A percentile compares a stretch with the other conserved stretches of the same genome.
Evolutionary conservation across 176 grass and related monocot species (phyloP).

Genomic region (Canna indica): DNA sequence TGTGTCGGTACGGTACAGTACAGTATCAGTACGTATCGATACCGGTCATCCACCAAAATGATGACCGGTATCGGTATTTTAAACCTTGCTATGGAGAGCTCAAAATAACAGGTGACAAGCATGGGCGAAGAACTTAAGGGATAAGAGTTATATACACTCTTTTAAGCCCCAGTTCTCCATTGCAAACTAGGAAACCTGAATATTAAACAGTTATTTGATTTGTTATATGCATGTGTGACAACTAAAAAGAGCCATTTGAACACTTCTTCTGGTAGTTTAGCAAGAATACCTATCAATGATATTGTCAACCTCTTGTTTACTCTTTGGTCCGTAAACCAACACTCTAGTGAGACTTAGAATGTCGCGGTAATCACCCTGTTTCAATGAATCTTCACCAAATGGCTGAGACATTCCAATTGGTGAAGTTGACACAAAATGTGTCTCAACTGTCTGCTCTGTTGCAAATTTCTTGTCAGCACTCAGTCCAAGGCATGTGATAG

Average conservation of each 20-base stretch:
- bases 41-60: too few relatives aligned
- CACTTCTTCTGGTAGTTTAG: background rate
- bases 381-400: conserved; percentile 46
- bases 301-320: conserved; percentile 87
- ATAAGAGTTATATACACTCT: too few relatives aligned
- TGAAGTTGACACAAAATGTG: conserved; percentile 79
- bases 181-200: too few relatives aligned
- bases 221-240: background rate
- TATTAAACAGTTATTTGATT: too few relatives aligned
- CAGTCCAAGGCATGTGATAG: conserved; percentile 72
- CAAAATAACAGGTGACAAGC: too few relatives aligned
- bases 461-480: conserved; percentile 70
- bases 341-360: conserved; percentile 97
- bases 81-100: too few relatives aligned
- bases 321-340: conserved; percentile 77
- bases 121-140: too few relatives aligned
- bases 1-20: too few relatives aligned
- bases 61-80: too few relatives aligned
- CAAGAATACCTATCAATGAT: conserved; percentile 63
- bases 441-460: conserved; percentile 73
- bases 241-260: background rate
- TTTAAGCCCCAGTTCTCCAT: too few relatives aligned
- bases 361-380: conserved; percentile 85
- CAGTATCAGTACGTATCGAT: too few relatives aligned
- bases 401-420: conserved; percentile 34